Evolutionary conservation across 768 basidiomycete species (phyloP).

Genomic region (Auriculariales sp.): DNA sequence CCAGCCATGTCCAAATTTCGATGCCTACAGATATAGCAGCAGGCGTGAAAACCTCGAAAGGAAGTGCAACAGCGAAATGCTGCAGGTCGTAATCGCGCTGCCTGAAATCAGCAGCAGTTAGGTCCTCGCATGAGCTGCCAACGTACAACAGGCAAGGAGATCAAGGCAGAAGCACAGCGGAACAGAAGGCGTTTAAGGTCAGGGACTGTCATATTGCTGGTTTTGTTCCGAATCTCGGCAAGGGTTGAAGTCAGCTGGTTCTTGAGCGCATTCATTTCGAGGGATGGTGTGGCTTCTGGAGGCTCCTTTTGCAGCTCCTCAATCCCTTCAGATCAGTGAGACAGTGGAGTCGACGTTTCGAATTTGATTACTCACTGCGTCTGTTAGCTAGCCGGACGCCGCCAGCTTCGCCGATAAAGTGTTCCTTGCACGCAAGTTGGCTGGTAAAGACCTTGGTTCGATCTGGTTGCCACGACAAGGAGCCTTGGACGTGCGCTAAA

Average conservation of each 20-base stretch:
- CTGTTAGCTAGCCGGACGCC: slow-evolving; percentile 60
- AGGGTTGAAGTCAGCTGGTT: slow-evolving; percentile 51
- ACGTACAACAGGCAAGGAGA: slow-evolving; percentile 49
- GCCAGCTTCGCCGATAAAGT: slow-evolving; percentile 75
- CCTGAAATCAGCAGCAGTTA: background rate
- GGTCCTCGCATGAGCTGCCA: background rate
- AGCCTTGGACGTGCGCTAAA: slow-evolving; percentile 11
- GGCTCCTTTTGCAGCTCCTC: slow-evolving; percentile 47
- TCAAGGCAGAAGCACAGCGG: slow-evolving; percentile 69
- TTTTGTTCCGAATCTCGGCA: slow-evolving; percentile 55
- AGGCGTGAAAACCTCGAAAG: slow-evolving; percentile 82
- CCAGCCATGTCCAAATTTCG: slow-evolving; percentile 94
- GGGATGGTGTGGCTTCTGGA: slow-evolving; percentile 40
- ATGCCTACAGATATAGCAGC: slow-evolving; percentile 74
- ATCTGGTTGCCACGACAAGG: slow-evolving; percentile 49
- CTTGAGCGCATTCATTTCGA: slow-evolving; percentile 54
- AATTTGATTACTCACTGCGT: slow-evolving; percentile 30
- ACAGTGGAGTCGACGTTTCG: background rate
- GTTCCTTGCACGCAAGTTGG: slow-evolving; percentile 83
- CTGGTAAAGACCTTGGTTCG: slow-evolving; percentile 67
- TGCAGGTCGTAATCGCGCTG: slow-evolving; percentile 79
- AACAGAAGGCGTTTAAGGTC: slow-evolving; percentile 79
- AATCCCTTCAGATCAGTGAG: slow-evolving; percentile 24
- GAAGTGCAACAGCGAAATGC: slow-evolving; percentile 74
- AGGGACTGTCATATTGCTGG: slow-evolving; percentile 57